These are phyloP conservation scores for Euclidium syriacum DNA, from an alignment of 345 rosid genomes.

Conservation along the genomic window DNA sequence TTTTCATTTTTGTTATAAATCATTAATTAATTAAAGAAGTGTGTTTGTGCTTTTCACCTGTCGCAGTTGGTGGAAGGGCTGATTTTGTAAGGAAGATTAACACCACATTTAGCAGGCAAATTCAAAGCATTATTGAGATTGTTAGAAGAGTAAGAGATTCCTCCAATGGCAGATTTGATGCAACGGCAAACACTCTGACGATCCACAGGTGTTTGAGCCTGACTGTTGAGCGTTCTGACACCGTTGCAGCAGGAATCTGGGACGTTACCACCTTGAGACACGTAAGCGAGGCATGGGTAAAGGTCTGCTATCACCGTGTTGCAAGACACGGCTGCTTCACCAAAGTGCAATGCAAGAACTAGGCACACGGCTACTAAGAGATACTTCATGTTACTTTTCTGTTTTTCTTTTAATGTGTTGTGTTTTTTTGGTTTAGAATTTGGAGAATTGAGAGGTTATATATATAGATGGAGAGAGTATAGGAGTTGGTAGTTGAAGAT, in stretches of 20 bases:
- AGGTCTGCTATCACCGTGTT: slow-evolving; percentile 10
- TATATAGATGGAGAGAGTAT: background rate
- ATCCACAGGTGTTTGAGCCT: slow-evolving; percentile 47
- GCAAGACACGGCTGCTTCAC: slow-evolving; percentile 32
- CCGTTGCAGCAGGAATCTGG: slow-evolving; percentile 46
- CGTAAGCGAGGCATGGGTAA: slow-evolving; percentile 29
- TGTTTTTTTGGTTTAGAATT: background rate
- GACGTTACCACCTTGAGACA: slow-evolving; percentile 23
- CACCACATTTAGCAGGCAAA: slow-evolving; percentile 47
- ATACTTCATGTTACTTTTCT: slow-evolving; percentile 14
- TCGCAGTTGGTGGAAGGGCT: slow-evolving; percentile 51
- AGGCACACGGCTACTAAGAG: slow-evolving; percentile 22
- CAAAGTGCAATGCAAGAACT: slow-evolving; percentile 16
- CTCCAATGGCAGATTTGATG: slow-evolving; percentile 33
- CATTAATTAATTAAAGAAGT: background rate
- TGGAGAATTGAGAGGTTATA: slow-evolving; percentile 4
- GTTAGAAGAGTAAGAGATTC: slow-evolving; percentile 21
- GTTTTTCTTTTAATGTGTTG: background rate
- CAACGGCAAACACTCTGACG: slow-evolving; percentile 48
- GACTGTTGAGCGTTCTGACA: slow-evolving; percentile 23
- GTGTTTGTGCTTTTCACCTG: slow-evolving; percentile 24
- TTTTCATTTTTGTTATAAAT: background rate
- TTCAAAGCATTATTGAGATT: slow-evolving; percentile 26
- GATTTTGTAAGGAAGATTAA: slow-evolving; percentile 43
- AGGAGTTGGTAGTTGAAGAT: slow-evolving; percentile 17